phyloP scores from a whole-genome alignment of 495 filamentous ascomycete species.

The Sordaria brevicollis region DNA sequence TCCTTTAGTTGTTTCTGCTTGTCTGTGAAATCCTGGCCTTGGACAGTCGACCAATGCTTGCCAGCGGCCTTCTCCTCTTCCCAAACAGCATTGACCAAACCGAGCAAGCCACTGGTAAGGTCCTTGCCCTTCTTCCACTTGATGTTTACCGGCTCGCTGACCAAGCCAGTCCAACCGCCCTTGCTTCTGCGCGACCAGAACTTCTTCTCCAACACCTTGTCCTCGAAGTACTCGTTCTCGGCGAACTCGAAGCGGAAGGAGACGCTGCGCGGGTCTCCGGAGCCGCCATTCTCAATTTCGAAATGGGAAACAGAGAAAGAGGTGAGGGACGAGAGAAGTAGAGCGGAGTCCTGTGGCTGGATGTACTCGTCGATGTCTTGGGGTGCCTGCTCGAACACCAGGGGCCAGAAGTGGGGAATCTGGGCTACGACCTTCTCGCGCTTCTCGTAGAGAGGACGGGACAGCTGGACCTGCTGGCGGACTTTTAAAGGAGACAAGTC shows the following conservation, averaged over 20 bases:
- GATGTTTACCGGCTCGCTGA: constrained; percentile 77
- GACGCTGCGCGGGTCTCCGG: constrained; percentile 55
- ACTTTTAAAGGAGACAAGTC: constrained; percentile 28
- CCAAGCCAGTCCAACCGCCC: constrained; percentile 60
- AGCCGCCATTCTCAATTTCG: constrained; percentile 52
- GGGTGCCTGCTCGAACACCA: constrained; percentile 77
- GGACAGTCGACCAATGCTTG: constrained; percentile 15
- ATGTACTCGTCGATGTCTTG: constrained; percentile 77
- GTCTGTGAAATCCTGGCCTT: constrained; percentile 35
- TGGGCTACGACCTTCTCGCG: constrained; percentile 54
- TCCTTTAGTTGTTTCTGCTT: constrained; percentile 42
- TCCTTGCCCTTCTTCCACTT: constrained; percentile 82
- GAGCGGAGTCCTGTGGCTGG: constrained; percentile 59
- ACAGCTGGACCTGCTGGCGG: constrained; percentile 42
- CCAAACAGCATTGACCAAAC: constrained; percentile 55
- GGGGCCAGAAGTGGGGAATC: constrained; percentile 79
- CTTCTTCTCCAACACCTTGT: constrained; percentile 72
- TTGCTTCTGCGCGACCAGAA: constrained; percentile 67
- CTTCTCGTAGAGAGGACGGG: constrained; percentile 56
- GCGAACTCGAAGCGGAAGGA: constrained; percentile 50
- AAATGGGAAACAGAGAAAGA: constrained; percentile 61
- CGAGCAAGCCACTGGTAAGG: constrained; percentile 67
- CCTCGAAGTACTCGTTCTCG: constrained; percentile 64
- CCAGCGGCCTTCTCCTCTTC: constrained; percentile 49
- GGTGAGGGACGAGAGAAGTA: constrained; percentile 52